A percentile compares a stretch with the other conserved stretches of the same genome.
Evolutionary conservation across 345 rosid genomes (phyloP).

Genomic region (Cardiospermum halicacabum): DNA sequence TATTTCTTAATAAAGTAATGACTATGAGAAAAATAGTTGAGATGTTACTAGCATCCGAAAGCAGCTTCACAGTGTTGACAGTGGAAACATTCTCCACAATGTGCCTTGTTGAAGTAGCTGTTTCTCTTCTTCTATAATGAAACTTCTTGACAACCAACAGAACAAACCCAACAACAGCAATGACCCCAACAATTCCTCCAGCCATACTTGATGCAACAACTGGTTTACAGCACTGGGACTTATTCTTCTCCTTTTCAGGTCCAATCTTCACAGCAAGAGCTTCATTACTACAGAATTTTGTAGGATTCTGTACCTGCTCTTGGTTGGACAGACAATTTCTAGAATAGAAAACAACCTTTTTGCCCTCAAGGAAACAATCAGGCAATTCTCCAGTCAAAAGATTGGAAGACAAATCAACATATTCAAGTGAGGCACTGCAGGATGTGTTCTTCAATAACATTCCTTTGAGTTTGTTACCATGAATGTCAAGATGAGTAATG

Average conservation of each 20-base stretch:
- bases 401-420: conserved; percentile 50
- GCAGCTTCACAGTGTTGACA: conserved; percentile 39
- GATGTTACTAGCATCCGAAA: conserved; percentile 63
- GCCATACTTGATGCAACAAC: conserved; percentile 36
- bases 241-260: conserved; percentile 28
- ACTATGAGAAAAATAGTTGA: background rate
- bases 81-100: conserved; percentile 29
- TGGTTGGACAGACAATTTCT: conserved; percentile 42
- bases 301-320: conserved; percentile 42
- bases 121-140: background rate
- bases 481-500: conserved; percentile 38
- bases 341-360: conserved; percentile 25
- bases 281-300: conserved; percentile 42
- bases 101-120: conserved; percentile 23
- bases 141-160: conserved; percentile 26
- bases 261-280: conserved; percentile 51
- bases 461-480: conserved; percentile 48
- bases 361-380: conserved; percentile 30
- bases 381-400: conserved; percentile 57
- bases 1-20: too few species aligned
- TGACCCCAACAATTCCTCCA: conserved; percentile 41
- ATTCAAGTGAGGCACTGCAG: conserved; percentile 36
- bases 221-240: conserved; percentile 15
- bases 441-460: conserved; percentile 43
- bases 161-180: conserved; percentile 26